A percentile compares a stretch with the other conserved stretches of the same genome.
Conservation (phyloP, 1,284 basidiomycete species). For the Xerocomus minutiporus region DNA sequence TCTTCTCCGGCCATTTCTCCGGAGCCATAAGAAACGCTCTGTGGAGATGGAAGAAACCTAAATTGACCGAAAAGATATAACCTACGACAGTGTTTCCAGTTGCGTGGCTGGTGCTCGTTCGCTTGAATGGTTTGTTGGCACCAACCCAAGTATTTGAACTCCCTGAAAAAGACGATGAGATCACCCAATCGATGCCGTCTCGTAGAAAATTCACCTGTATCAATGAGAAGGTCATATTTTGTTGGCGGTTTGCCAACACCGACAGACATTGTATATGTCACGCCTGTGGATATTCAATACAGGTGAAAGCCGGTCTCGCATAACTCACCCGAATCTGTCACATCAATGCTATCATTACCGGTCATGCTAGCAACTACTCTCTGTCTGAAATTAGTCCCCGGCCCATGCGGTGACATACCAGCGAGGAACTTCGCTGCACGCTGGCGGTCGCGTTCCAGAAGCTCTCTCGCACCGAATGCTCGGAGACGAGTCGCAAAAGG, state of each 20-base stretch:
- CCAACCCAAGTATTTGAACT: slow-evolving; percentile 51
- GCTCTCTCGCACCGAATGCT: slow-evolving; percentile 39
- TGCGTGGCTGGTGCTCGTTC: slow-evolving; percentile 36
- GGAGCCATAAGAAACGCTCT: slow-evolving; percentile 47
- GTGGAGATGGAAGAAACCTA: neutral
- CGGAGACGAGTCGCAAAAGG: slow-evolving; percentile 44
- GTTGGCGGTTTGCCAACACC: slow-evolving; percentile 47
- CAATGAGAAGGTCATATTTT: slow-evolving; percentile 47
- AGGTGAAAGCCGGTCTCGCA: neutral
- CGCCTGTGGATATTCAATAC: slow-evolving; percentile 27
- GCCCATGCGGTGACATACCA: slow-evolving; percentile 51
- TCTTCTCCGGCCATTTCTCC: slow-evolving; percentile 38
- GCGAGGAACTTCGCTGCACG: slow-evolving; percentile 51
- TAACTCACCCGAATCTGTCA: slow-evolving; percentile 46
- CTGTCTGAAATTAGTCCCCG: slow-evolving; percentile 14
- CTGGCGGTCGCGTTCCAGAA: slow-evolving; percentile 49
- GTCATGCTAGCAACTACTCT: too few species aligned
- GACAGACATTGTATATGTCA: slow-evolving; percentile 44
- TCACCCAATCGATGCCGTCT: neutral
- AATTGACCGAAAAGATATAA: neutral
- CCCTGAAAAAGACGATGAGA: slow-evolving; percentile 13
- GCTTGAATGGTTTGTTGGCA: slow-evolving; percentile 37
- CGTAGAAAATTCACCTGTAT: slow-evolving; percentile 41
- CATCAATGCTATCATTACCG: slow-evolving; percentile 40
- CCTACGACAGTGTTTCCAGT: slow-evolving; percentile 23